phyloP scores from a whole-genome alignment of 192 early-diverging fungal genomes.

The Backusella circina region DNA sequence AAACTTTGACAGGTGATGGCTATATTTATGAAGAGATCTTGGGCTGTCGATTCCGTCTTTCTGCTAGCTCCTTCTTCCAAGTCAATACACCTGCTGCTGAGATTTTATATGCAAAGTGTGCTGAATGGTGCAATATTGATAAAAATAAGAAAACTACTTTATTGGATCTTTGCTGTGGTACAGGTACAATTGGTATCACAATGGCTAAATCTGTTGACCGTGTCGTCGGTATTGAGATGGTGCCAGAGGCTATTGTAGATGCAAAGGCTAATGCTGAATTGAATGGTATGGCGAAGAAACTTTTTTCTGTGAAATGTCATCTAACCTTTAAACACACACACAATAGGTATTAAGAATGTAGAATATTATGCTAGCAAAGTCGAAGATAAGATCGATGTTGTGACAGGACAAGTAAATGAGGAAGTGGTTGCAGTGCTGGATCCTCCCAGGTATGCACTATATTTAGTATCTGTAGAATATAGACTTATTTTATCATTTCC shows the following conservation, averaged over 20 bases:
- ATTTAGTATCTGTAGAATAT: neutral
- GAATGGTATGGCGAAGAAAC: constrained; percentile 11
- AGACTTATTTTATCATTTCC: neutral
- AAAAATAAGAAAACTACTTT: constrained; percentile 38
- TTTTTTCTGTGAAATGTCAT: neutral
- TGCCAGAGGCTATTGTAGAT: constrained; percentile 64
- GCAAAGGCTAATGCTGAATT: constrained; percentile 63
- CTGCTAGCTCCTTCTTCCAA: constrained; percentile 77
- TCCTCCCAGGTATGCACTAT: constrained; percentile 56
- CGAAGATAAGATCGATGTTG: constrained; percentile 48
- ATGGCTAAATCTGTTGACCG: constrained; percentile 63
- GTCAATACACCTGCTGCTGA: constrained; percentile 72
- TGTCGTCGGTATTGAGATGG: constrained; percentile 74
- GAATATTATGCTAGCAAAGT: constrained; percentile 57
- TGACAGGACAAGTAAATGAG: constrained; percentile 34
- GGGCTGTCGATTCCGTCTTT: constrained; percentile 65
- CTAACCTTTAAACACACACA: neutral
- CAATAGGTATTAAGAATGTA: constrained; percentile 46
- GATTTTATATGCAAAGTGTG: constrained; percentile 51
- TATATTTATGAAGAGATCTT: constrained; percentile 63
- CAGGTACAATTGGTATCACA: constrained; percentile 79
- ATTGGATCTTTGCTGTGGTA: constrained; percentile 81
- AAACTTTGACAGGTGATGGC: constrained; percentile 48
- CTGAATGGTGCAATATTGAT: constrained; percentile 31
- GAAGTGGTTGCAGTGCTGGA: constrained; percentile 71